phyloP scores from a whole-genome alignment of 495 filamentous ascomycete species.

The Annulohypoxylon stygium region DNA sequence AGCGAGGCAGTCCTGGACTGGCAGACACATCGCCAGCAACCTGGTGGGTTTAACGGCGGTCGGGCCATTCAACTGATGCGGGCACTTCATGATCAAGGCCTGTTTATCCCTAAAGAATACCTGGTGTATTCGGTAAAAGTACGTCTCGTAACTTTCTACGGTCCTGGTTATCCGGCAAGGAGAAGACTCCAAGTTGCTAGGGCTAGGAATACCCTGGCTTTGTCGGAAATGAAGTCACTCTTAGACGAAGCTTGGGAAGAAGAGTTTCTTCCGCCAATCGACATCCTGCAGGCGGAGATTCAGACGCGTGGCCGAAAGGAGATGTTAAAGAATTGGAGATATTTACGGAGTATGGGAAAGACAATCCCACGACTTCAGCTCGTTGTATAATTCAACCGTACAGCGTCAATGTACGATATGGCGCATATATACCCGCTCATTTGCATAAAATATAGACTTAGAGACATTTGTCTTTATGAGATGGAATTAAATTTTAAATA shows the following conservation, averaged over 20 bases:
- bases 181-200: slow-evolving; percentile 27
- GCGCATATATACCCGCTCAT: slow-evolving; percentile 29
- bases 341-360: slow-evolving; percentile 30
- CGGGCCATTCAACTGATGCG: slow-evolving; percentile 45
- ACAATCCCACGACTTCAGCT: slow-evolving; percentile 17
- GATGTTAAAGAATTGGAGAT: slow-evolving; percentile 22
- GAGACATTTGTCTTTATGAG: slow-evolving; percentile 6
- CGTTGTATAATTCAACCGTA: slow-evolving; percentile 18
- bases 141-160: slow-evolving; percentile 50
- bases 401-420: slow-evolving; percentile 17
- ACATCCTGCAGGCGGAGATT: slow-evolving; percentile 32
- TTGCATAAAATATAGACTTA: slow-evolving; percentile 19
- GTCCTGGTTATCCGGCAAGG: slow-evolving; percentile 30
- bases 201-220: slow-evolving; percentile 38
- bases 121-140: slow-evolving; percentile 32
- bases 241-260: slow-evolving; percentile 54
- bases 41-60: slow-evolving; percentile 39
- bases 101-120: slow-evolving; percentile 23
- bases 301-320: slow-evolving; percentile 18
- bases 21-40: slow-evolving; percentile 1
- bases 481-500: slow-evolving; percentile 40
- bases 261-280: slow-evolving; percentile 48
- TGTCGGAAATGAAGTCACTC: slow-evolving; percentile 47
- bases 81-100: slow-evolving; percentile 44
- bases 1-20: neutral